phyloP scores from a whole-genome alignment of 2,329 filamentous ascomycete species.

The Cyphellophora europaea region DNA sequence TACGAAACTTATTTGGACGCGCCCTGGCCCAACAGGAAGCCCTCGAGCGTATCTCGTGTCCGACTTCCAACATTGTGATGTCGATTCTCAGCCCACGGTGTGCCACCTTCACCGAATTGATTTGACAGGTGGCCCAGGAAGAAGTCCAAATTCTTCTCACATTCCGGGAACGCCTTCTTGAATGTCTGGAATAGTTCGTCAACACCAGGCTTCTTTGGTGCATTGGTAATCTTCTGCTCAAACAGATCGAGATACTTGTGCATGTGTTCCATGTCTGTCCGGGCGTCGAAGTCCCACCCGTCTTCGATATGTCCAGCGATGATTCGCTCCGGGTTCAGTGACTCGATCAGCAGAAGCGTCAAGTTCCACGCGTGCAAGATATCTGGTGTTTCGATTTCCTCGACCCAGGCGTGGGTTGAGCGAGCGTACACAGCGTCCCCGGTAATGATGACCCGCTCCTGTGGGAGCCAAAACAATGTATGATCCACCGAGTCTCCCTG shows the following conservation, averaged over 20 bases:
- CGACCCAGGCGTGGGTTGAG: slow-evolving; percentile 26
- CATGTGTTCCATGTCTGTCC: slow-evolving; percentile 22
- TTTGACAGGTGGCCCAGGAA: slow-evolving; percentile 25
- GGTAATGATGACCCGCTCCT: slow-evolving; percentile 20
- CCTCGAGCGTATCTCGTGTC: slow-evolving; percentile 6
- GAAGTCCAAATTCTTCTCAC: slow-evolving; percentile 24
- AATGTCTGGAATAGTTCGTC: slow-evolving; percentile 23
- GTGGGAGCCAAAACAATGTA: slow-evolving; percentile 23
- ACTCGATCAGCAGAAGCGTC: slow-evolving; percentile 21
- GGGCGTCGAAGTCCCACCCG: slow-evolving; percentile 21
- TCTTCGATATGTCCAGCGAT: slow-evolving; percentile 16
- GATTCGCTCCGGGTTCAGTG: slow-evolving; percentile 8
- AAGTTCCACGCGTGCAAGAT: slow-evolving; percentile 20
- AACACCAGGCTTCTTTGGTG: slow-evolving; percentile 18
- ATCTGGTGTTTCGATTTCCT: slow-evolving; percentile 22
- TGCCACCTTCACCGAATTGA: slow-evolving; percentile 23
- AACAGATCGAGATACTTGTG: slow-evolving; percentile 23
- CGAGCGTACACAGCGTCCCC: slow-evolving; percentile 23
- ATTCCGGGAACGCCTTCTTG: slow-evolving; percentile 21
- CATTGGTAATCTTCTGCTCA: slow-evolving; percentile 21
- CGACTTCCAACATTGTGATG: slow-evolving; percentile 19
- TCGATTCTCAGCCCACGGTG: slow-evolving; percentile 25
- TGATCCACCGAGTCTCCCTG: slow-evolving; percentile 25
- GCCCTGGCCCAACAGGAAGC: slow-evolving; percentile 4
- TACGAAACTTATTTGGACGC: not conserved